phyloP scores from a whole-genome alignment of 768 basidiomycete species.

The Termitomyces sp. region DNA sequence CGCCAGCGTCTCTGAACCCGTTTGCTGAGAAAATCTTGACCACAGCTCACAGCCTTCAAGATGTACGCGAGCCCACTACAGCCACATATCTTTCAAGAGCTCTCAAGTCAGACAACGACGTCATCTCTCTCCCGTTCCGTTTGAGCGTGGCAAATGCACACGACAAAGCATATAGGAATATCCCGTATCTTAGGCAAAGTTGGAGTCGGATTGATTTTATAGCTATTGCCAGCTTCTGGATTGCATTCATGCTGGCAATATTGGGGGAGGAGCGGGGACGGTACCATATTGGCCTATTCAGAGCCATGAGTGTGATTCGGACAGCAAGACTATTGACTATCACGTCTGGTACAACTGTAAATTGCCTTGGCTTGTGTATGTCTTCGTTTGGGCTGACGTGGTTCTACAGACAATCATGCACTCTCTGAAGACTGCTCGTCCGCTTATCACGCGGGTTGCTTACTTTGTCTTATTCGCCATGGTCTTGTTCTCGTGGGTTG shows the following conservation, averaged over 20 bases:
- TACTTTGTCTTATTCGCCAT: conserved; percentile 92
- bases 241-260: conserved; percentile 68
- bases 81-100: conserved; percentile 46
- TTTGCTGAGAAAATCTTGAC: conserved; percentile 28
- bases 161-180: conserved; percentile 54
- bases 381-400: background rate
- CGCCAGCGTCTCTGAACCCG: conserved; percentile 17
- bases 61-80: conserved; percentile 37
- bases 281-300: conserved; percentile 80
- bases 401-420: conserved; percentile 68
- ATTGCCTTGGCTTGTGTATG: conserved; percentile 18
- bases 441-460: conserved; percentile 83
- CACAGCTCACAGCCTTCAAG: conserved; percentile 25
- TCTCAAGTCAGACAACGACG: conserved; percentile 39
- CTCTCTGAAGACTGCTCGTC: conserved; percentile 85
- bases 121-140: conserved; percentile 56
- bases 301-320: conserved; percentile 83
- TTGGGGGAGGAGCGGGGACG: conserved; percentile 58
- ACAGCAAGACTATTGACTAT: conserved; percentile 79
- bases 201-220: conserved; percentile 90
- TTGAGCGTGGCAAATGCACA: conserved; percentile 51
- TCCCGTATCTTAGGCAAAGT: conserved; percentile 88
- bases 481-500: conserved; percentile 73
- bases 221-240: conserved; percentile 85
- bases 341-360: conserved; percentile 86